phyloP scores from a whole-genome alignment of 257 asterid genomes.

The Nemophila menziesii region DNA sequence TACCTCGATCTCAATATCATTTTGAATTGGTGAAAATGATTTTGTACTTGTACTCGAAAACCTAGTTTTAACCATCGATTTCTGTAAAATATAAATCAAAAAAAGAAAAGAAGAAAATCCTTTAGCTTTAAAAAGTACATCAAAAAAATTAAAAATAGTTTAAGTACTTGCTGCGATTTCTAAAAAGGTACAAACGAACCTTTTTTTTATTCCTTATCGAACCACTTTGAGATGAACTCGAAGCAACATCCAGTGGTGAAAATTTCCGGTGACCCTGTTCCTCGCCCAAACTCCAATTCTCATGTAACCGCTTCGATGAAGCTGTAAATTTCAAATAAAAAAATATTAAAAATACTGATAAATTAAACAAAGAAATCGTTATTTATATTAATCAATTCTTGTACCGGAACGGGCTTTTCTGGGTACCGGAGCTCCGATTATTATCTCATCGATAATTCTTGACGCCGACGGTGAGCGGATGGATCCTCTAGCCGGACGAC shows the following conservation, averaged over 20 bases:
- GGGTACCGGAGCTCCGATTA: conserved; percentile 37
- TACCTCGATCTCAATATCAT: conserved; percentile 59
- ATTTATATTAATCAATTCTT: not conserved
- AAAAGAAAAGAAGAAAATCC: conserved; percentile 5
- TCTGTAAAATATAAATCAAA: conserved; percentile 23
- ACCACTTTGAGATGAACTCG: conserved; percentile 27
- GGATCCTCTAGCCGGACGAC: conserved; percentile 16
- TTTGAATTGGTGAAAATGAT: conserved; percentile 24
- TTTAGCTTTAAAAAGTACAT: no score
- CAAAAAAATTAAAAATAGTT: not conserved
- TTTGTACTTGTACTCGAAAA: conserved; percentile 9
- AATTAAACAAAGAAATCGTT: not conserved
- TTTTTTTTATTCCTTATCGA: conserved; percentile 29
- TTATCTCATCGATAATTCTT: conserved; percentile 25
- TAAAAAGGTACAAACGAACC: conserved; percentile 8
- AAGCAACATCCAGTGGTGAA: conserved; percentile 14
- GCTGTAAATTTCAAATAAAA: conserved; percentile 17
- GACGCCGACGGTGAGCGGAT: conserved; percentile 29
- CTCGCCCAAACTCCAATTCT: conserved; percentile 21
- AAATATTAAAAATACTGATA: conserved; percentile 2
- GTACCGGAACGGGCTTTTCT: conserved; percentile 57
- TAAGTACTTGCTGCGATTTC: not conserved
- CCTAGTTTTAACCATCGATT: conserved; percentile 20
- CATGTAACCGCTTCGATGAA: conserved; percentile 31
- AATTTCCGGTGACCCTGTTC: conserved; percentile 21